These are phyloP conservation scores for Arthrobotrys iridis DNA, from an alignment of 2,329 filamentous ascomycete genomes.

Conservation along the genomic window DNA sequence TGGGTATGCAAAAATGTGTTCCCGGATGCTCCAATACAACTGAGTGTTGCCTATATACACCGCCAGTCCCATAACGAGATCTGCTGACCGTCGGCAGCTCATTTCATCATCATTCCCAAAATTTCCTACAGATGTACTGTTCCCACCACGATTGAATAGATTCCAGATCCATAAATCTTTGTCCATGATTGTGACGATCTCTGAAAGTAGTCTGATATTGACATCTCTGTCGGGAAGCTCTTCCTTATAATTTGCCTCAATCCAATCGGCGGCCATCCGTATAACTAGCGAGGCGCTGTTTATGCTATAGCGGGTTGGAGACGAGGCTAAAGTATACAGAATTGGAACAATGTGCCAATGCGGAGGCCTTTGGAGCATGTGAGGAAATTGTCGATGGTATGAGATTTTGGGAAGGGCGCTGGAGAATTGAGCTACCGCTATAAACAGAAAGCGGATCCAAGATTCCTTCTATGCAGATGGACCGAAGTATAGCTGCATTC, in stretches of 20 bases:
- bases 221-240: not conserved
- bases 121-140: not conserved
- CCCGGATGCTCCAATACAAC: not conserved
- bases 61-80: constrained; percentile 20
- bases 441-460: constrained; percentile 16
- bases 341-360: constrained; percentile 20
- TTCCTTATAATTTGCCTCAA: not conserved
- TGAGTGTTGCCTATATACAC: constrained; percentile 16
- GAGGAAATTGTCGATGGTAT: not conserved
- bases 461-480: constrained; percentile 24
- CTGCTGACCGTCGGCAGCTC: not conserved
- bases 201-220: not conserved
- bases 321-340: not conserved
- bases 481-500: constrained; percentile 10
- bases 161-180: constrained; percentile 17
- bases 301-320: not conserved
- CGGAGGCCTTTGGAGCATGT: constrained; percentile 7
- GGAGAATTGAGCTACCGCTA: not conserved
- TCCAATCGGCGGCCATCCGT: constrained; percentile 1
- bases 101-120: not conserved
- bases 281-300: constrained; percentile 4
- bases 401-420: not conserved
- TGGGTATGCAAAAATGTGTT: not conserved
- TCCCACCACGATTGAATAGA: not conserved
- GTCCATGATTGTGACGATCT: constrained; percentile 8